Conservation (phyloP, 306 rosid species). For the Castanea mollissima region DNA sequence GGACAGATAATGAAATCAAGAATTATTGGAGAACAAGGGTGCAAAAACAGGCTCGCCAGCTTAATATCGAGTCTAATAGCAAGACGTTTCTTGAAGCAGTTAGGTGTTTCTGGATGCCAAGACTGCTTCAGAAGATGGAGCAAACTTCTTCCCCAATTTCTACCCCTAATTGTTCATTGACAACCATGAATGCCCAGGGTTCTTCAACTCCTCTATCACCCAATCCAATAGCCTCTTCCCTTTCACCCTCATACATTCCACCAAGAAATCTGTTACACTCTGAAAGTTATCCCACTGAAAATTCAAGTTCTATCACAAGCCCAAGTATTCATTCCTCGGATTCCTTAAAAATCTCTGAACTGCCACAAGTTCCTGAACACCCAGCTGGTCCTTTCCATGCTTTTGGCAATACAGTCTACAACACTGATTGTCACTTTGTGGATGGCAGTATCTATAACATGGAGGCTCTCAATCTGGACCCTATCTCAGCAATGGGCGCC, state of each 20-base stretch:
- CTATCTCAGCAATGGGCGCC: conserved; percentile 29
- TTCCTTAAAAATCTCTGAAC: conserved; percentile 40
- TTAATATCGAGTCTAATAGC: conserved; percentile 78
- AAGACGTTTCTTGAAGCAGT: conserved; percentile 70
- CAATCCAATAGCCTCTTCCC: conserved; percentile 13
- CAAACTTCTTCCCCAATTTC: conserved; percentile 35
- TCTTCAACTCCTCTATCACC: conserved; percentile 20
- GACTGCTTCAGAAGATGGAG: conserved; percentile 65
- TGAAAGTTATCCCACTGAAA: conserved; percentile 19
- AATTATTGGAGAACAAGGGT: conserved; percentile 94
- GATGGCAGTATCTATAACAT: conserved; percentile 35
- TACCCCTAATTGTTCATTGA: conserved; percentile 28
- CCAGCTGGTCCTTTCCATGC: conserved; percentile 27
- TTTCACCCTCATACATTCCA: conserved; percentile 30
- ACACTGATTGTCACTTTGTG: conserved; percentile 18
- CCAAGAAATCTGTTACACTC: conserved; percentile 24
- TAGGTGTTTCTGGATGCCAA: conserved; percentile 80
- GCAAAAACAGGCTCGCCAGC: conserved; percentile 85
- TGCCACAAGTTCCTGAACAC: conserved; percentile 32
- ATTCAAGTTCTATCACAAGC: conserved; percentile 18
- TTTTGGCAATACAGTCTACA: conserved; percentile 29
- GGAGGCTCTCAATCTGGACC: conserved; percentile 43
- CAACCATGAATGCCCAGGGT: conserved; percentile 33
- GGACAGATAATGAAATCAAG: conserved; percentile 94
- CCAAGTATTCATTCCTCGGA: conserved; percentile 34